Evolutionary conservation across 139 green algal species (phyloP).

Genomic region (Gonium pectorale): DNA sequence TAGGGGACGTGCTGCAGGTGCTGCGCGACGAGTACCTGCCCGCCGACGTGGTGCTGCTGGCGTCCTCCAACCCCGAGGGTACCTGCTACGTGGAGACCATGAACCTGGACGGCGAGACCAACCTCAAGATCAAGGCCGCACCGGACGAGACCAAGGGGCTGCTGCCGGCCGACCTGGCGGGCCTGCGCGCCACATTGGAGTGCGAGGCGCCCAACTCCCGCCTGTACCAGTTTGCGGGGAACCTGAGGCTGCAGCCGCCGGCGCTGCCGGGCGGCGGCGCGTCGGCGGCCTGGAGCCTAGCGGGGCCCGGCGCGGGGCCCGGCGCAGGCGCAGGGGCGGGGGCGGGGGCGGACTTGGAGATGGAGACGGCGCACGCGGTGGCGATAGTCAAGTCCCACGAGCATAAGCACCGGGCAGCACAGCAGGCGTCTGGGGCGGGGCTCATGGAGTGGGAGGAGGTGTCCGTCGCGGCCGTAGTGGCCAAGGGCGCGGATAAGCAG

Average conservation of each 20-base stretch:
- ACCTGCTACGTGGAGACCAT: constrained; percentile 85
- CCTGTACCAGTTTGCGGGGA: constrained; percentile 85
- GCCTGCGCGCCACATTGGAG: constrained; percentile 50
- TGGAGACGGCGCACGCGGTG: too few relatives aligned
- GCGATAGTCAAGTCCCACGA: too few relatives aligned
- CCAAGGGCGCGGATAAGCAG: too few relatives aligned
- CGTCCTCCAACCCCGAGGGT: constrained; percentile 64
- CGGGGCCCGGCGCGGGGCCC: too few relatives aligned
- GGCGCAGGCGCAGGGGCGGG: too few relatives aligned
- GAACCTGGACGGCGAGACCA: constrained; percentile 92
- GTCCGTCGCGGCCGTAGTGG: too few relatives aligned
- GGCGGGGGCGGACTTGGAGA: too few relatives aligned
- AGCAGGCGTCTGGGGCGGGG: too few relatives aligned
- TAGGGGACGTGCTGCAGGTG: constrained; percentile 71
- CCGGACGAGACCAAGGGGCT: constrained; percentile 63
- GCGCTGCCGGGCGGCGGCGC: background rate
- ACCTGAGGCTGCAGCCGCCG: constrained; percentile 51
- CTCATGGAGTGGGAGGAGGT: too few relatives aligned
- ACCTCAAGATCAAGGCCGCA: constrained; percentile 86
- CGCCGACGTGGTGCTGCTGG: constrained; percentile 83
- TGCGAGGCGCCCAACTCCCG: constrained; percentile 86
- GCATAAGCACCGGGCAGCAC: too few relatives aligned
- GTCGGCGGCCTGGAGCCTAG: too few relatives aligned
- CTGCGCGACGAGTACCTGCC: constrained; percentile 75
- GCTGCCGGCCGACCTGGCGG: constrained; percentile 43